Percentiles rank a stretch among this genome's conserved stretches.
These are phyloP conservation scores for Dioszegia crocea DNA, from an alignment of 768 basidiomycete species.

Conservation along the genomic window DNA sequence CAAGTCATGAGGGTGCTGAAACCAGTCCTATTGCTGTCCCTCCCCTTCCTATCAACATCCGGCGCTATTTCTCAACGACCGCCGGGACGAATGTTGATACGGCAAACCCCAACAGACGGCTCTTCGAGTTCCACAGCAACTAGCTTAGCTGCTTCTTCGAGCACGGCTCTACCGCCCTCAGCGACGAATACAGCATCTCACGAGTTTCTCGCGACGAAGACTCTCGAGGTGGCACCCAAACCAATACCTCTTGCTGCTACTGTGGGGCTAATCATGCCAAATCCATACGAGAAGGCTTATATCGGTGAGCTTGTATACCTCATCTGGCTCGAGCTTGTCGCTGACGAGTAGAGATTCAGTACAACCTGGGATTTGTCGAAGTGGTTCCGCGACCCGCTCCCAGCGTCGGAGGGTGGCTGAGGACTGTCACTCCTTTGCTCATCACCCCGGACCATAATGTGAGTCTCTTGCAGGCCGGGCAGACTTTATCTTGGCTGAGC, in stretches of 20 bases:
- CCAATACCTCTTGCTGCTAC: constrained; percentile 26
- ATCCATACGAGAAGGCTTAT: constrained; percentile 36
- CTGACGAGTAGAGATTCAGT: constrained; percentile 30
- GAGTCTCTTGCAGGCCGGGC: neutral
- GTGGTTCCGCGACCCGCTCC: constrained; percentile 33
- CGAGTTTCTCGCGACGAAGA: neutral
- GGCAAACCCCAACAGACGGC: too few relatives aligned
- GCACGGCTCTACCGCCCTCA: neutral
- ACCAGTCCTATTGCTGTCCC: too few relatives aligned
- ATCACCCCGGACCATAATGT: constrained; percentile 43
- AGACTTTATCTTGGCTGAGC: neutral
- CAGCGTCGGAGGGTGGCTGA: constrained; percentile 35
- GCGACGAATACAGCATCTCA: constrained; percentile 11
- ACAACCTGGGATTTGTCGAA: constrained; percentile 48
- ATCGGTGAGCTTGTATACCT: constrained; percentile 25
- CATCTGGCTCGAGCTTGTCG: neutral
- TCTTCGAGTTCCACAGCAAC: neutral
- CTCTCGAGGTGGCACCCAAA: constrained; percentile 11
- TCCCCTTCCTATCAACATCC: too few relatives aligned
- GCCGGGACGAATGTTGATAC: too few relatives aligned
- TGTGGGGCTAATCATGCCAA: constrained; percentile 49
- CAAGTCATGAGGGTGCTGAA: too few relatives aligned
- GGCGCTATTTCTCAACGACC: too few relatives aligned
- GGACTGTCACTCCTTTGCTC: constrained; percentile 42
- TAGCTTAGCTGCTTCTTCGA: neutral